Base-by-base conservation (phyloP, 106 monocot species). In the Gastrodia elata region DNA sequence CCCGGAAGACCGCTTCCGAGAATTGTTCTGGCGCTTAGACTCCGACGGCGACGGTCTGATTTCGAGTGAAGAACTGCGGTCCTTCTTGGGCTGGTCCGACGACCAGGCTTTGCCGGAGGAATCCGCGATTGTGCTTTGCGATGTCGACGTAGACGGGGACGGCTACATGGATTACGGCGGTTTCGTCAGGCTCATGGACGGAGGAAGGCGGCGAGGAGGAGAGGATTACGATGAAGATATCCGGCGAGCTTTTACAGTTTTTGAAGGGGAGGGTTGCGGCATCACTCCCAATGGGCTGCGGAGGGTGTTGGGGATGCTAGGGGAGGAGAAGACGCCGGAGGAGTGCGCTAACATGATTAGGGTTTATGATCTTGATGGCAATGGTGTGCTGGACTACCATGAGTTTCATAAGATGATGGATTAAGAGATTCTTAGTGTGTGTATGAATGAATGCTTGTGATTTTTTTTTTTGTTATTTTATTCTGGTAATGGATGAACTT, bases 401-500 rank as follows among this genome's bases (percentile, higher is more conserved):
- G 86, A 86, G 80, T 86, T 86, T 41, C 57, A 33, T 13, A 68
- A 39, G 65, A 86, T 86, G 86, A 86, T 86, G 86, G 28, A 39
- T 39, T 61, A 37, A 27, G 20, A 7, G n/a, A n/a, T 52, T n/a
- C n/a, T n/a, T n/a, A n/a, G n/a, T n/a, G n/a, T n/a, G n/a, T n/a
- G n/a, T n/a, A n/a, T n/a, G n/a, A n/a, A n/a, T n/a, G n/a, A n/a
- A n/a, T n/a, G n/a, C n/a, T n/a, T n/a, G n/a, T n/a, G n/a, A n/a
- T n/a, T n/a, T n/a, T n/a, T n/a, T n/a, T n/a, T n/a, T n/a, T n/a
- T n/a, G n/a, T n/a, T n/a, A n/a, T n/a, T n/a, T n/a, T n/a, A n/a
- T n/a, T n/a, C n/a, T n/a, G n/a, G n/a, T n/a, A n/a, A n/a, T n/a
- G n/a, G n/a, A n/a, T n/a, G n/a, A n/a, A n/a, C n/a, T n/a, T n/a